Percentiles rank a stretch among this genome's conserved stretches.
phyloP scores from a whole-genome alignment of 345 rosid genomes.

The Eucalyptus fibrosa region DNA sequence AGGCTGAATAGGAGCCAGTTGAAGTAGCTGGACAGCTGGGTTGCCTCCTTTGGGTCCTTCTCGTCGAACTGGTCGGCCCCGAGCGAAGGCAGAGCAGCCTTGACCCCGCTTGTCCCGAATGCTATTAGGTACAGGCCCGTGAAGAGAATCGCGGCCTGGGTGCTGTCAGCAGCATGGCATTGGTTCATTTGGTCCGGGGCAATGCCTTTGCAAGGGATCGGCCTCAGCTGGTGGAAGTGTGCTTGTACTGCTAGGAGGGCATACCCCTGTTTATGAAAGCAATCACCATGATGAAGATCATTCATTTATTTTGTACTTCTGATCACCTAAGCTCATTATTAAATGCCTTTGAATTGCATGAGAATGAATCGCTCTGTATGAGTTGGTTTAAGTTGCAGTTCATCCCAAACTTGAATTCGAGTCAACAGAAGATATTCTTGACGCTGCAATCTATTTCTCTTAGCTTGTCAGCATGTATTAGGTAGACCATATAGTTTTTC shows the following conservation, averaged over 20 bases:
- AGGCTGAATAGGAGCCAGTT: constrained; percentile 57
- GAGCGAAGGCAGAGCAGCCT: constrained; percentile 36
- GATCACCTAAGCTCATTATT: neutral
- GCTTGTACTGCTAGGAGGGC: constrained; percentile 34
- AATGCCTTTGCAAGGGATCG: constrained; percentile 34
- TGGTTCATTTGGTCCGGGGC: constrained; percentile 3
- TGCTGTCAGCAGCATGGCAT: constrained; percentile 16
- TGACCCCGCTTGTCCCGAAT: constrained; percentile 39
- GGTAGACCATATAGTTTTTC: neutral
- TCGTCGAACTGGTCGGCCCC: constrained; percentile 60
- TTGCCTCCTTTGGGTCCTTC: constrained; percentile 30
- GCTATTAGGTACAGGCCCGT: constrained; percentile 45
- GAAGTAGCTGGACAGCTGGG: constrained; percentile 35
- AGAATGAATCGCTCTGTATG: neutral
- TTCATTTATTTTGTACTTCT: neutral
- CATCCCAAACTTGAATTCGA: neutral
- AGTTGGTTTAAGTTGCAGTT: neutral
- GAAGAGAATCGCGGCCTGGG: constrained; percentile 22
- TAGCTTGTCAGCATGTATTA: neutral
- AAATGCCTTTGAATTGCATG: neutral
- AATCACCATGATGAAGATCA: neutral
- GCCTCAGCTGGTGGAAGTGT: constrained; percentile 28
- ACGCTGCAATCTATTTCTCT: neutral
- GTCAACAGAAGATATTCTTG: neutral
- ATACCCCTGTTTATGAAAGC: constrained; percentile 26